phyloP scores from a whole-genome alignment of 257 asterid species.

The Linderniella brevidens region DNA sequence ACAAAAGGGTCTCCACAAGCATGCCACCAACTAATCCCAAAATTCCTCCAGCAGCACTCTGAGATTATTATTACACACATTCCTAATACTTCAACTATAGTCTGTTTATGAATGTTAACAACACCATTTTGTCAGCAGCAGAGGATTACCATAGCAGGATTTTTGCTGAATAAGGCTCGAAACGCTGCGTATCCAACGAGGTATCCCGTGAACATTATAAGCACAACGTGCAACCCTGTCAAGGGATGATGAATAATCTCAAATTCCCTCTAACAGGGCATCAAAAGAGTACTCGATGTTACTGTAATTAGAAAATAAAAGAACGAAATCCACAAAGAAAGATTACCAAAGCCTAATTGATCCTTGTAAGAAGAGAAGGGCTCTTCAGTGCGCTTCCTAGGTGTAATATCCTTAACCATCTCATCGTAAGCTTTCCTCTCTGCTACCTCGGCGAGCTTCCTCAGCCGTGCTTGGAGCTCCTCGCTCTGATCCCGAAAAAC shows the following conservation, averaged over 20 bases:
- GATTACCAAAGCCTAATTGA: constrained; percentile 80
- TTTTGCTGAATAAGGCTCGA: constrained; percentile 71
- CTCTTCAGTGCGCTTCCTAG: constrained; percentile 41
- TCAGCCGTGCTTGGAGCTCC: constrained; percentile 61
- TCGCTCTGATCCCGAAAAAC: constrained; percentile 29
- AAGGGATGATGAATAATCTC: constrained; percentile 5
- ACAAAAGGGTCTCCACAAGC: constrained; percentile 59
- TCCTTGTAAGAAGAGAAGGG: constrained; percentile 95
- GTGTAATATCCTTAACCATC: constrained; percentile 83
- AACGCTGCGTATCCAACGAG: constrained; percentile 77
- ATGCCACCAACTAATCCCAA: constrained; percentile 79
- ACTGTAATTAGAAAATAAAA: not conserved
- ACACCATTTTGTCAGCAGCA: not conserved
- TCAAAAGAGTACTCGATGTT: not conserved
- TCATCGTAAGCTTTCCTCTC: constrained; percentile 77
- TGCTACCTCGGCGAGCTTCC: constrained; percentile 50
- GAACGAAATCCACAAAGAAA: constrained; percentile 1
- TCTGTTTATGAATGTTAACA: not conserved
- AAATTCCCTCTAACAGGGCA: not conserved
- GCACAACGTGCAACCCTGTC: constrained; percentile 74
- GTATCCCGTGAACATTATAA: constrained; percentile 82
- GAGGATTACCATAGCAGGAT: constrained; percentile 57
- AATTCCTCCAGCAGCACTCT: constrained; percentile 96
- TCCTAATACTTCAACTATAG: too few relatives aligned
- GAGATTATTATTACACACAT: not conserved